phyloP scores from a whole-genome alignment of 257 asterid species.

The Fraxinus quadrangulata region DNA sequence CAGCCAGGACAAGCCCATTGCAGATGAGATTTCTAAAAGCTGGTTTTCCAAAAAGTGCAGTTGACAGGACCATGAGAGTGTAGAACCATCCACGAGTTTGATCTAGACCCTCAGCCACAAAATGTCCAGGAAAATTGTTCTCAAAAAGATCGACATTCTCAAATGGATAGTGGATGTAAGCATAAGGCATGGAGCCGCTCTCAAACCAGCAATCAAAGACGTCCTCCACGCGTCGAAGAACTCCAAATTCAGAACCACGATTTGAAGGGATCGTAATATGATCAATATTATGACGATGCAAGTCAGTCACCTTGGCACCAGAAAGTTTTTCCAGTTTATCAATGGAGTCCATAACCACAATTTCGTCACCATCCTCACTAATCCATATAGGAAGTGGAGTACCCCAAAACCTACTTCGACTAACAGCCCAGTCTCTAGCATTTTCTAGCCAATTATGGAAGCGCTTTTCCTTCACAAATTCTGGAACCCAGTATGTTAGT shows the following conservation, averaged over 20 bases:
- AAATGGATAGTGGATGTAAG: slow-evolving; percentile 95
- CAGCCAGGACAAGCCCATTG: slow-evolving; percentile 97
- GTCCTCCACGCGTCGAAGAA: slow-evolving; percentile 90
- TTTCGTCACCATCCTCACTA: slow-evolving; percentile 88
- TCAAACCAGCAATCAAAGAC: slow-evolving; percentile 99
- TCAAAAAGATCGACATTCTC: slow-evolving; percentile 88
- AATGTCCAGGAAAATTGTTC: slow-evolving; percentile 97
- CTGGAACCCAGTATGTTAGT: slow-evolving; percentile 94
- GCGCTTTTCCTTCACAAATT: slow-evolving; percentile 96
- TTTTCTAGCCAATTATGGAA: slow-evolving; percentile 98
- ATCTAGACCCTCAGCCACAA: slow-evolving; percentile 98
- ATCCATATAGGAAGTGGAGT: slow-evolving; percentile 98
- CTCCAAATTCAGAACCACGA: slow-evolving; percentile 80
- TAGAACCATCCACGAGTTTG: slow-evolving; percentile 99
- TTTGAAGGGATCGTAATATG: slow-evolving; percentile 83
- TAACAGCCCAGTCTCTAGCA: slow-evolving; percentile 98
- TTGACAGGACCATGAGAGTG: slow-evolving; percentile 96
- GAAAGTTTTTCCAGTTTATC: slow-evolving; percentile 81
- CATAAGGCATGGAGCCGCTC: slow-evolving; percentile 99
- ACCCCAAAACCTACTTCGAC: slow-evolving; percentile 99
- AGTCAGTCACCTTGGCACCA: slow-evolving; percentile 81
- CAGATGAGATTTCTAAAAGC: slow-evolving; percentile 97
- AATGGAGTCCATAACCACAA: slow-evolving; percentile 81
- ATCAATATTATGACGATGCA: slow-evolving; percentile 94
- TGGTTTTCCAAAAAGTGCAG: slow-evolving; percentile 94